Conservation (phyloP, 192 early-diverging fungal species). For the Phycomyces nitens region DNA sequence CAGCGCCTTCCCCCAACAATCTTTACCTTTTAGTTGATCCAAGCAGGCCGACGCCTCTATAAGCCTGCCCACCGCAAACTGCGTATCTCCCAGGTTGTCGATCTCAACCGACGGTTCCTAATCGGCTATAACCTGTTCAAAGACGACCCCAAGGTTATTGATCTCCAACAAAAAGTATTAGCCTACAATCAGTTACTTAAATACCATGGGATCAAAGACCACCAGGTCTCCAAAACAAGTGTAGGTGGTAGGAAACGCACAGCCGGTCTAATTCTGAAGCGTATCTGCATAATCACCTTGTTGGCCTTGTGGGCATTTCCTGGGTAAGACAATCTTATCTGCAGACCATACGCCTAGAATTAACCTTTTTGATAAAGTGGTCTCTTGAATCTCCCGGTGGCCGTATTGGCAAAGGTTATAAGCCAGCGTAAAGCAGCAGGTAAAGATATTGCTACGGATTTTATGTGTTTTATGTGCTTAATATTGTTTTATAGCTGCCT, state of each 20-base stretch:
- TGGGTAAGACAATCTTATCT: conserved; percentile 50
- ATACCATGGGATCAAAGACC: conserved; percentile 92
- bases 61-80: conserved; percentile 83
- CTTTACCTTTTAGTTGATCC: conserved; percentile 61
- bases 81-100: conserved; percentile 80
- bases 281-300: conserved; percentile 64
- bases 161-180: conserved; percentile 69
- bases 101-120: conserved; percentile 85
- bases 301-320: conserved; percentile 81
- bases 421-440: too few species aligned
- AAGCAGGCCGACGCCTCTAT: conserved; percentile 91
- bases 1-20: background rate
- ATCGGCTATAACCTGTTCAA: conserved; percentile 80
- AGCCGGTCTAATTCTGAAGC: conserved; percentile 63
- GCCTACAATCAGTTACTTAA: conserved; percentile 87
- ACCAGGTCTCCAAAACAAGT: conserved; percentile 85
- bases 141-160: conserved; percentile 77
- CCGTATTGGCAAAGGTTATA: too few species aligned
- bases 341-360: too few species aligned
- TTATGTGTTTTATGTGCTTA: too few species aligned
- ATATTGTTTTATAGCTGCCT: conserved; percentile 74
- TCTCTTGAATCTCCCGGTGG: too few species aligned
- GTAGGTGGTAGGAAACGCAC: conserved; percentile 59
- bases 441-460: too few species aligned
- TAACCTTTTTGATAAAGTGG: too few species aligned